Percentiles rank a stretch among this genome's conserved stretches.
These are phyloP conservation scores for Hydnum rufescens DNA, from an alignment of 768 basidiomycete species.

Conservation along the genomic window DNA sequence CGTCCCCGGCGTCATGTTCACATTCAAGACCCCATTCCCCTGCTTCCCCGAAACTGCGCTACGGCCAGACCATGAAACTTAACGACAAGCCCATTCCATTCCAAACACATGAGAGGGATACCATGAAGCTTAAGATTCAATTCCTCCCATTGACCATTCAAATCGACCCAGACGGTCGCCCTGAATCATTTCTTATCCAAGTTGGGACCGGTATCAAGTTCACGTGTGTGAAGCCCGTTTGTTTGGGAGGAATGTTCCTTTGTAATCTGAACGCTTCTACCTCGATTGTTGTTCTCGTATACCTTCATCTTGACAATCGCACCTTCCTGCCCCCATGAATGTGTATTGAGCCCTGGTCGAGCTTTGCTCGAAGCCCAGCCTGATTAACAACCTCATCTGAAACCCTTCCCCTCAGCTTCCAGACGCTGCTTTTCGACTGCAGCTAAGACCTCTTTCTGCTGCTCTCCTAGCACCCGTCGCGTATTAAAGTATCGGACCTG, in stretches of 20 bases:
- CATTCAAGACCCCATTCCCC: not conserved
- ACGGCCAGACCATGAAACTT: slow-evolving; percentile 10
- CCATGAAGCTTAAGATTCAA: slow-evolving; percentile 33
- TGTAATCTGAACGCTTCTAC: too few relatives aligned
- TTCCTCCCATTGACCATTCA: slow-evolving; percentile 27
- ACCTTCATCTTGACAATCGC: too few relatives aligned
- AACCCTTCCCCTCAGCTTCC: slow-evolving; percentile 2
- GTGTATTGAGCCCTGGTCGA: too few relatives aligned
- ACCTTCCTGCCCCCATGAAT: too few relatives aligned
- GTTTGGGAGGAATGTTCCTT: not conserved
- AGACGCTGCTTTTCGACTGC: slow-evolving; percentile 21
- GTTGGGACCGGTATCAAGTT: slow-evolving; percentile 39
- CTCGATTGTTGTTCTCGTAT: too few relatives aligned
- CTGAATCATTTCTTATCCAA: slow-evolving; percentile 37
- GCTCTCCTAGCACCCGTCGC: slow-evolving; percentile 60
- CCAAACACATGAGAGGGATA: slow-evolving; percentile 29
- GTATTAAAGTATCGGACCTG: slow-evolving; percentile 95
- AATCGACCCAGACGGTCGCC: slow-evolving; percentile 17
- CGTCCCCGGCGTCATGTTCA: slow-evolving; percentile 11
- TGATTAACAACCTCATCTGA: not conserved
- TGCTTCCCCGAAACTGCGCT: not conserved
- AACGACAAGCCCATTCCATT: slow-evolving; percentile 33
- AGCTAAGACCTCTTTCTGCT: slow-evolving; percentile 51
- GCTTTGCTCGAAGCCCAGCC: not conserved
- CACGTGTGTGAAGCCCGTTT: not conserved